Percentiles rank a stretch among this genome's conserved stretches.
Evolutionary conservation across 108 stramenopile genomes (phyloP).

Genomic region (Pseudonitzschia multiseries): DNA sequence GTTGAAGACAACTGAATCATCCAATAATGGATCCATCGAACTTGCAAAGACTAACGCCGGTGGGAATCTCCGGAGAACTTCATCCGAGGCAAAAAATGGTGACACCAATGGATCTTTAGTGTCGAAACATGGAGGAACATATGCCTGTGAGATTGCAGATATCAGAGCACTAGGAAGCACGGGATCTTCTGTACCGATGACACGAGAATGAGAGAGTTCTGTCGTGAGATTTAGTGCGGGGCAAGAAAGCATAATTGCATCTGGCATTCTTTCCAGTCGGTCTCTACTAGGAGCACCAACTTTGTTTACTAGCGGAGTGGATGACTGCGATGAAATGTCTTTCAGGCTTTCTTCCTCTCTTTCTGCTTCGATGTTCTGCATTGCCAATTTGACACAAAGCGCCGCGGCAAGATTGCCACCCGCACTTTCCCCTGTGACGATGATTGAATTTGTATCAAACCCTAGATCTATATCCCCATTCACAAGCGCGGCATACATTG

Average conservation of each 20-base stretch:
- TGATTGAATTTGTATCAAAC: constrained; percentile 67
- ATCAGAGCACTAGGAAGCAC: constrained; percentile 76
- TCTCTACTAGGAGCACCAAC: neutral
- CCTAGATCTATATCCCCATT: constrained; percentile 59
- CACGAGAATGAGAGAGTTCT: constrained; percentile 61
- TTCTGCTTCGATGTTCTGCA: constrained; percentile 31
- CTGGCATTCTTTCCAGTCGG: constrained; percentile 44
- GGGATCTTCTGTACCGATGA: constrained; percentile 72
- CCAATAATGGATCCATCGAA: constrained; percentile 82
- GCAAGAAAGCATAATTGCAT: constrained; percentile 79
- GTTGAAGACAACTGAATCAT: constrained; percentile 85
- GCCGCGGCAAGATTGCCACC: constrained; percentile 83
- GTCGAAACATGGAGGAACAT: constrained; percentile 47
- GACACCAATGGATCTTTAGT: constrained; percentile 71
- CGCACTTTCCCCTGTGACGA: constrained; percentile 78
- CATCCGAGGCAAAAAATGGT: constrained; percentile 74
- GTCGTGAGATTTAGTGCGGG: constrained; percentile 72
- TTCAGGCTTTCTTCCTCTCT: neutral
- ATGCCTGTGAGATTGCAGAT: constrained; percentile 70
- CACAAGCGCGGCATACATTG: constrained; percentile 57
- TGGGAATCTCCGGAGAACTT: constrained; percentile 55
- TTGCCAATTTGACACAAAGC: constrained; percentile 64
- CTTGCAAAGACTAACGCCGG: constrained; percentile 65
- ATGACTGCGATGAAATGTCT: neutral
- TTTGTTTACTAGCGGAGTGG: neutral